Evolutionary conservation across 495 filamentous ascomycete genomes (phyloP).

Genomic region (Pseudotulostoma volvatum): DNA sequence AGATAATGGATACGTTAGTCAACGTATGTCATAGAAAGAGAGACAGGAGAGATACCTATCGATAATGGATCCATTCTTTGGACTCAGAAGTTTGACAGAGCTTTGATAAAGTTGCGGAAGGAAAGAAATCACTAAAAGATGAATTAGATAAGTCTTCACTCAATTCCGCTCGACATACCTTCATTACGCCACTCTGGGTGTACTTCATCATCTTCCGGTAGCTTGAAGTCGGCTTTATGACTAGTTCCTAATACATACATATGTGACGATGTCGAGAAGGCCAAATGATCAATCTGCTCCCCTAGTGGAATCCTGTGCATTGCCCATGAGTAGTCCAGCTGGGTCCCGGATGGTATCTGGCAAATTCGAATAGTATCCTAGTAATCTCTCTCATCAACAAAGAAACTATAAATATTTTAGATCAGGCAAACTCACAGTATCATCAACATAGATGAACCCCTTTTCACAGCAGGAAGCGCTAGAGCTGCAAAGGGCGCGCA

Average conservation of each 20-base stretch:
- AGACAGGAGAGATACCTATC: constrained; percentile 58
- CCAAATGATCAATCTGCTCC: constrained; percentile 53
- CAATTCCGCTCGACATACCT: constrained; percentile 20
- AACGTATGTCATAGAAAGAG: no score
- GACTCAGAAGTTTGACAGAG: constrained; percentile 55
- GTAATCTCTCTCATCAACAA: constrained; percentile 8
- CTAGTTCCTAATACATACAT: constrained; percentile 66
- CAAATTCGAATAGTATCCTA: constrained; percentile 48
- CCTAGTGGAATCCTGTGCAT: constrained; percentile 50
- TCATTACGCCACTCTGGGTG: constrained; percentile 67
- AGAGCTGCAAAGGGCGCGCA: constrained; percentile 52
- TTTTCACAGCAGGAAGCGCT: constrained; percentile 56
- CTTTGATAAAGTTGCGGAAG: constrained; percentile 52
- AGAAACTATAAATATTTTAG: neutral
- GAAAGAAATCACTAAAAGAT: constrained; percentile 32
- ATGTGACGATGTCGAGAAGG: constrained; percentile 56
- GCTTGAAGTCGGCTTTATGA: constrained; percentile 47
- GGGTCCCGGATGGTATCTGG: constrained; percentile 44
- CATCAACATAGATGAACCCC: constrained; percentile 69
- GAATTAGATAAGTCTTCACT: neutral
- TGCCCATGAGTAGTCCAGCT: constrained; percentile 55
- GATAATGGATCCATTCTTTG: constrained; percentile 58
- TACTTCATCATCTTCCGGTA: constrained; percentile 70
- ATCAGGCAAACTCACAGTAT: constrained; percentile 16
- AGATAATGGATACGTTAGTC: no score